A percentile compares a stretch with the other conserved stretches of the same genome.
These are phyloP conservation scores for Gossypium stocksii DNA, from an alignment of 345 rosid species.

Conservation along the genomic window DNA sequence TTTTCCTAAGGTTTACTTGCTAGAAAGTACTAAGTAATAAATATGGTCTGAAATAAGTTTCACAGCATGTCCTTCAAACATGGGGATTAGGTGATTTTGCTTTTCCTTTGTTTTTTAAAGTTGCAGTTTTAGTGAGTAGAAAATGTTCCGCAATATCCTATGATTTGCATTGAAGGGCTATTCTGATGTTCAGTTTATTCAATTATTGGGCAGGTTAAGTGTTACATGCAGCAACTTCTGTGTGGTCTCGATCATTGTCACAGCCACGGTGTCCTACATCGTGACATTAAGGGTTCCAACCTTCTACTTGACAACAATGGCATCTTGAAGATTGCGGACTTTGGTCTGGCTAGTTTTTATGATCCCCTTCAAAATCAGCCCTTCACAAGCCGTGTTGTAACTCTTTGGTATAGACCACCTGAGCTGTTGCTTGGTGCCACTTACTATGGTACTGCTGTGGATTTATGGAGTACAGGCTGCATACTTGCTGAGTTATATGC, in stretches of 20 bases:
- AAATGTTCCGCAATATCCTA: neutral
- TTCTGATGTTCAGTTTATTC: neutral
- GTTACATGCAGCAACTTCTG: slow-evolving; percentile 87
- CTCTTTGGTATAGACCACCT: slow-evolving; percentile 98
- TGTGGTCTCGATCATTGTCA: slow-evolving; percentile 93
- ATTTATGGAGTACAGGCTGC: slow-evolving; percentile 97
- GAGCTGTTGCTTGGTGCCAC: slow-evolving; percentile 97
- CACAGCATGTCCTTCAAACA: neutral
- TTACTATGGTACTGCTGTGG: slow-evolving; percentile 79
- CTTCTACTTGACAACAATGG: slow-evolving; percentile 90
- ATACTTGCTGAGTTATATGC: slow-evolving; percentile 93
- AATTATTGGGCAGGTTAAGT: slow-evolving; percentile 67
- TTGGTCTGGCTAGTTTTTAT: slow-evolving; percentile 88
- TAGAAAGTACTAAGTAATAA: neutral
- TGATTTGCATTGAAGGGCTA: neutral
- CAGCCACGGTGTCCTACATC: slow-evolving; percentile 85
- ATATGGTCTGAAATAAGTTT: neutral
- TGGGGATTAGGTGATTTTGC: neutral
- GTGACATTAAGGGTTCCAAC: slow-evolving; percentile 97
- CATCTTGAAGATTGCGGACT: slow-evolving; percentile 88
- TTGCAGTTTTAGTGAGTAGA: neutral
- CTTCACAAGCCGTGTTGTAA: slow-evolving; percentile 92
- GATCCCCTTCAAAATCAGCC: slow-evolving; percentile 73
- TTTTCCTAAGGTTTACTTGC: neutral
- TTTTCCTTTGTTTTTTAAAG: neutral